These are phyloP conservation scores for Backusella westeae DNA, from an alignment of 192 early-diverging fungal species.

Conservation along the genomic window DNA sequence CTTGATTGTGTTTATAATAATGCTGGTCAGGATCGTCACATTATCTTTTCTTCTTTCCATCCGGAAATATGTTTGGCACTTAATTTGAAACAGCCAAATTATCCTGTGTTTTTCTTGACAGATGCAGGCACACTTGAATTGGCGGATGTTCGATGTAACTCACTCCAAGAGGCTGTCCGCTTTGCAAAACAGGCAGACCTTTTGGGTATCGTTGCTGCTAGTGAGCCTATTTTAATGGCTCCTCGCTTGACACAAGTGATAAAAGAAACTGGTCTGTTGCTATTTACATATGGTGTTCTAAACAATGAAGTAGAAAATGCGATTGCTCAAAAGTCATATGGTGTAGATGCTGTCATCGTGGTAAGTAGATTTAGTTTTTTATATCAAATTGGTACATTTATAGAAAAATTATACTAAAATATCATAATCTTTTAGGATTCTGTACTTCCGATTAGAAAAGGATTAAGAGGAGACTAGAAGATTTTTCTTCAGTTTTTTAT, in stretches of 20 bases:
- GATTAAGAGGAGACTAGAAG: neutral
- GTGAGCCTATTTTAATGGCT: conserved; percentile 71
- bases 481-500: neutral
- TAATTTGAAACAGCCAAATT: conserved; percentile 82
- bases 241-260: conserved; percentile 70
- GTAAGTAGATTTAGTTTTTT: conserved; percentile 33
- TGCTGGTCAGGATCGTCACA: conserved; percentile 56
- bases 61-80: conserved; percentile 84
- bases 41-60: conserved; percentile 94
- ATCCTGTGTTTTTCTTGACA: conserved; percentile 91
- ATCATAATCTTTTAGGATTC: neutral
- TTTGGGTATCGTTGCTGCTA: conserved; percentile 78
- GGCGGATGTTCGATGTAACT: conserved; percentile 80
- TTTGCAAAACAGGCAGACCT: conserved; percentile 73
- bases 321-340: conserved; percentile 69
- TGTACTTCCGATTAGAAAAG: conserved; percentile 12
- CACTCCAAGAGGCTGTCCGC: conserved; percentile 72
- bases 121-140: conserved; percentile 73
- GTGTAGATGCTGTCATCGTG: conserved; percentile 87
- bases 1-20: conserved; percentile 71
- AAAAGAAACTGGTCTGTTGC: conserved; percentile 63
- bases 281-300: conserved; percentile 82
- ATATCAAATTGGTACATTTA: neutral
- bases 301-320: conserved; percentile 76
- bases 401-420: neutral